Percentiles rank a stretch among this genome's conserved stretches.
These are phyloP conservation scores for Wickerhamia fluorescens DNA, from an alignment of 805 yeast genomes.

Conservation along the genomic window DNA sequence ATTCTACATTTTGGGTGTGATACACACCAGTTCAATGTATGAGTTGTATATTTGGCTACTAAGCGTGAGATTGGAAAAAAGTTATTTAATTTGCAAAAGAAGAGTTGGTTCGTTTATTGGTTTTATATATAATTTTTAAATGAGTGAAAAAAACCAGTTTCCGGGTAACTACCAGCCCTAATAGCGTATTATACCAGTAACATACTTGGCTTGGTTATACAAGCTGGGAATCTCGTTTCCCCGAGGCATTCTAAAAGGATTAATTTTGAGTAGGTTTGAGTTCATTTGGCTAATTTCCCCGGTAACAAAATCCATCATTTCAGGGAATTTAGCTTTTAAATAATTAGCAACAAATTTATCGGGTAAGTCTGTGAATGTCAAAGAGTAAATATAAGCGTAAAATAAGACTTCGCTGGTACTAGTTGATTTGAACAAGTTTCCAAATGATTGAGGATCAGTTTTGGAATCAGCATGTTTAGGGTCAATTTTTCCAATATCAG, in stretches of 20 bases:
- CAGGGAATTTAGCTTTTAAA: conserved; percentile 23
- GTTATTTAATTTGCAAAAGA: too few relatives aligned
- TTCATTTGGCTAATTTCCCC: conserved; percentile 6
- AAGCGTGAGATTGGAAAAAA: too few relatives aligned
- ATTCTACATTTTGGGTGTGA: conserved; percentile 2
- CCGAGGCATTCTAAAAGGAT: conserved; percentile 18
- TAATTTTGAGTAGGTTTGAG: too few relatives aligned
- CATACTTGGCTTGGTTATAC: conserved; percentile 24
- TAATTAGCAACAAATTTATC: conserved; percentile 34
- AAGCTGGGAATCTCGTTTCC: conserved; percentile 28
- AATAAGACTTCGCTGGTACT: conserved; percentile 30
- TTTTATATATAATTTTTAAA: not conserved
- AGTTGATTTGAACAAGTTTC: conserved; percentile 8
- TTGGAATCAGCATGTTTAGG: too few relatives aligned
- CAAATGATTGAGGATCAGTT: too few relatives aligned
- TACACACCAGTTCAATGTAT: too few relatives aligned
- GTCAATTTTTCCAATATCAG: too few relatives aligned
- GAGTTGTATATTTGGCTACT: too few relatives aligned
- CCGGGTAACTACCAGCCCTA: too few relatives aligned
- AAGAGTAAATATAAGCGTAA: conserved; percentile 29
- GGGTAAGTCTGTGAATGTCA: conserved; percentile 29
- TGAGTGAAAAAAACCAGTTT: conserved; percentile 1
- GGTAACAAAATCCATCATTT: conserved; percentile 13
- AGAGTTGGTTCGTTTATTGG: too few relatives aligned
- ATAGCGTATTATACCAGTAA: too few relatives aligned